These are phyloP conservation scores for Chytridium lagenaria DNA, from an alignment of 371 early-diverging fungal genomes.

Conservation along the genomic window DNA sequence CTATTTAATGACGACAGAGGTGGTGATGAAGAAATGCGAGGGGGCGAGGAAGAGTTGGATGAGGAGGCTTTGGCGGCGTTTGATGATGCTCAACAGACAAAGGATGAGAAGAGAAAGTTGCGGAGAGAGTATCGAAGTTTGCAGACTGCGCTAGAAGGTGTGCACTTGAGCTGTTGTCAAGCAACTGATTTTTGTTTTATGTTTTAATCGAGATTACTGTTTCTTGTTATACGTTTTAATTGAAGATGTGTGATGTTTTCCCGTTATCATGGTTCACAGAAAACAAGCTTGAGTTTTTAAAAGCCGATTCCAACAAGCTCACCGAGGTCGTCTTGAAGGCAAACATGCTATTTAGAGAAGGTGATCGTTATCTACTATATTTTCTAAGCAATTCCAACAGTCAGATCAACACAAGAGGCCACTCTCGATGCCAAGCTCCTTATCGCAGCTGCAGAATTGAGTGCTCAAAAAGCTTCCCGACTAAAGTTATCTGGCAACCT, in stretches of 20 bases:
- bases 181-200: no score
- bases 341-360: conserved; percentile 38
- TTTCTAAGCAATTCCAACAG: conserved; percentile 8
- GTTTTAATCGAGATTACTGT: neutral
- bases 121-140: conserved; percentile 27
- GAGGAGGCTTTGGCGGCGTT: neutral
- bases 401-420: conserved; percentile 78
- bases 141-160: conserved; percentile 28
- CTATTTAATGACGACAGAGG: no score
- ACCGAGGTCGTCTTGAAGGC: conserved; percentile 21
- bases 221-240: neutral
- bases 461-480: conserved; percentile 76
- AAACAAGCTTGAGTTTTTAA: conserved; percentile 27
- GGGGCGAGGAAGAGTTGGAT: neutral
- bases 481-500: conserved; percentile 71
- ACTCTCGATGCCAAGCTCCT: conserved; percentile 82
- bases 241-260: no score
- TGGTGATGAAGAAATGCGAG: neutral
- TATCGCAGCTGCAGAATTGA: conserved; percentile 73
- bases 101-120: conserved; percentile 24
- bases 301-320: conserved; percentile 18
- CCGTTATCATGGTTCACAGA: conserved; percentile 6
- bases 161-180: no score
- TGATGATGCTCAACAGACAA: conserved; percentile 19
- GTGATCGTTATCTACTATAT: conserved; percentile 16